Base-by-base conservation (phyloP, 192 early-diverging fungal species). In the Obelidium mucronatum region DNA sequence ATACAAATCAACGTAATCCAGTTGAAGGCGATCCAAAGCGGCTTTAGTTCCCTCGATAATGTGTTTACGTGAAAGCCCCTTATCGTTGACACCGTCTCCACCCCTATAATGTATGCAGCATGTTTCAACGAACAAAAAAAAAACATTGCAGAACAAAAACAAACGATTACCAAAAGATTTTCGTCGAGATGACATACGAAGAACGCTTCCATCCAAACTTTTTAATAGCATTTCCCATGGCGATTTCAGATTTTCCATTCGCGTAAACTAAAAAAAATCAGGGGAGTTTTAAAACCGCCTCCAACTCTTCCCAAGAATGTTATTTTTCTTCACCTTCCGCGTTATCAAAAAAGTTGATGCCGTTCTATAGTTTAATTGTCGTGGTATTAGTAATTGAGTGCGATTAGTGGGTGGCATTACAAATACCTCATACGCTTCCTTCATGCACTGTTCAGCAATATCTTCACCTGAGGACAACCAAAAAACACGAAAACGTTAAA, bases 1-100 rank as follows among this genome's bases (percentile, higher is more conserved):
- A n/a, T n/a, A n/a, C 33, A 69, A 59, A 26, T 58, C 89, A 13
- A 92, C 91, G 83, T 94, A 91, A 40, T 91, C 91, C 61, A 94
- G 76, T 58, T 91, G 84, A 36, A 94, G 81, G 15, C 94, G 55
- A 22, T 60, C 59, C 36, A 74, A 86, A 56, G 88, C 88, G 36
- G 93, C 82, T 26, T 86, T 92, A 0, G 92, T 93, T 83, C 94
- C 94, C 64, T 95, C 93, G 70, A 94, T 83, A 37, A 95, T 90
- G 80, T 96, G 93, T 73, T 96, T 96, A 61, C 93, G 85, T 1
- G 93, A 94, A 30, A 96, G 82, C 3, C 94, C 94, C 40, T 87
- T 87, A 53, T 94, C 93, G 80, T 96, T 96, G 37, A 88, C 89
- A 0, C 92, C 69, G 2, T 74, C 72, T 3, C 56, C 56, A 44